Conservation (phyloP, 129 eudicot genomes). For the Logfia minima region DNA sequence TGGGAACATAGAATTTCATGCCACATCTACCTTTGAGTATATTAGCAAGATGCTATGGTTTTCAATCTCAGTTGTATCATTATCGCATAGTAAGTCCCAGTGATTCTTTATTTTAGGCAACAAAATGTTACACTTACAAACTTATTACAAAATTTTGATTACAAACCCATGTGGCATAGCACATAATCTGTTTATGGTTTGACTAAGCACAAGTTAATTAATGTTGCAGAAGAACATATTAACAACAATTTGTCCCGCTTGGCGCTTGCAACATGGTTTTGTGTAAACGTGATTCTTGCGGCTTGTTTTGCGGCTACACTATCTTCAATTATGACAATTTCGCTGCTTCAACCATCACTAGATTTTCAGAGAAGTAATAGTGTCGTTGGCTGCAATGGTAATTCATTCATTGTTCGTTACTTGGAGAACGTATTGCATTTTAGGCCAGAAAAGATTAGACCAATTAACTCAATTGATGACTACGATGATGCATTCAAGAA, state of each 20-base stretch:
- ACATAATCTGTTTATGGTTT: not conserved
- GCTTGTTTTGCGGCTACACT: slow-evolving; percentile 56
- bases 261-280: slow-evolving; percentile 53
- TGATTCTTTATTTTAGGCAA: not conserved
- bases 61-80: slow-evolving; percentile 50
- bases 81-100: slow-evolving; percentile 52
- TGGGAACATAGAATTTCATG: slow-evolving; percentile 36
- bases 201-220: not conserved
- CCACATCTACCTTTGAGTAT: slow-evolving; percentile 33
- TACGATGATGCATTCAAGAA: slow-evolving; percentile 48
- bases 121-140: too few species aligned
- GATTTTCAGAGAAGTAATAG: slow-evolving; percentile 38
- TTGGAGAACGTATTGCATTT: slow-evolving; percentile 43
- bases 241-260: slow-evolving; percentile 50
- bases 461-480: slow-evolving; percentile 37
- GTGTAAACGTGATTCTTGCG: slow-evolving; percentile 45
- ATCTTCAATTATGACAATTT: slow-evolving; percentile 49
- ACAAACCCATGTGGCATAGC: not conserved
- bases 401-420: slow-evolving; percentile 49
- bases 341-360: slow-evolving; percentile 35
- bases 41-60: slow-evolving; percentile 61
- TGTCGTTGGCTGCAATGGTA: slow-evolving; percentile 57
- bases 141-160: too few species aligned
- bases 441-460: slow-evolving; percentile 39
- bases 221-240: slow-evolving; percentile 54